Base-by-base conservation (phyloP, 495 filamentous ascomycete genomes). In the Terfezia boudieri region DNA sequence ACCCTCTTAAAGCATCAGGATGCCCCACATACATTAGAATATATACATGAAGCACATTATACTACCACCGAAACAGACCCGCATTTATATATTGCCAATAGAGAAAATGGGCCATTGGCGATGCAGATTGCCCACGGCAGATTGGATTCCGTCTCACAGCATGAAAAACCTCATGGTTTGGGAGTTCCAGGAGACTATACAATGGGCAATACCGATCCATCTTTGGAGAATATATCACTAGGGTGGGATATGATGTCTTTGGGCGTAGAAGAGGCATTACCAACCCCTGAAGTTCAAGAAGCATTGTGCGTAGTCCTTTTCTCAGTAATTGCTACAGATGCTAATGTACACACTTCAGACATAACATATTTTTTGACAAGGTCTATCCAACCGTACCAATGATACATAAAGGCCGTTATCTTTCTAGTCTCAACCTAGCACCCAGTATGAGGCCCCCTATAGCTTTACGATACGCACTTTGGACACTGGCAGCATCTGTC, bases 231-330 rank as follows among this genome's bases (percentile, higher is more conserved):
- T 32, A 32, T 32, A 32, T 32, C 41, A 46, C 17, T 46, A 46
- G 49, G 54, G 16, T 94, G 86, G 88, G 88, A 95, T 61, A 84
- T 99, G 81, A 92, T 99, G 52, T 80, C 84, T 26, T 67, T 99
- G 52, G 92, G 89, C 14, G 65, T 99, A 54, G 87, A 95, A 57
- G 90, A 99, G 64, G 84, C 92, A 52, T 70, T 96, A 36, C 90
- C 90, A 1, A 73, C 76, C 9, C 85, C 84, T 60, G 88, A 94
- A 55, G 82, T 85, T 9, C 83, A 94, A 53, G 83, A 94, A 62
- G 86, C 94, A 62, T 66, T 99, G 85, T 94, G 74, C 63, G 78
- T 71, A 41, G 26, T 37, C 9, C 22, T 16, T 41, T 38, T 20
- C 11, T 12, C 20, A 9, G 37, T 17, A 16, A 46, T 43, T 16